phyloP scores from a whole-genome alignment of 768 basidiomycete genomes.

The Mycena olivaceomarginata region DNA sequence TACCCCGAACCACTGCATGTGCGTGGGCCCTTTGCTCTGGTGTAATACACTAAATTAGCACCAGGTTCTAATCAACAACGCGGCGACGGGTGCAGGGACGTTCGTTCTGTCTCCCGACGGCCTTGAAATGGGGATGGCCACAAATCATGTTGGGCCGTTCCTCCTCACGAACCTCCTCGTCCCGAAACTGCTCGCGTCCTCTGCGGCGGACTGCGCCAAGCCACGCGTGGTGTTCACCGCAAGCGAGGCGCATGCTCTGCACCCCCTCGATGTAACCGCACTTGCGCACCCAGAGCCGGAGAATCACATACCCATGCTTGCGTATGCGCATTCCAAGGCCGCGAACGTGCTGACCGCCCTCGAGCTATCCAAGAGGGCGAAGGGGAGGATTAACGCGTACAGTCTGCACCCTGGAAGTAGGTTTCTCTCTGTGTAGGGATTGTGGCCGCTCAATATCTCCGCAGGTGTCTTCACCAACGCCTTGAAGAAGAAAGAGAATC shows the following conservation, averaged over 20 bases:
- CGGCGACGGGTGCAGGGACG: no score
- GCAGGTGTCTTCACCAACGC: background rate
- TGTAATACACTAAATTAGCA: background rate
- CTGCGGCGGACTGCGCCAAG: background rate
- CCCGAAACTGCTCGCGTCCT: background rate
- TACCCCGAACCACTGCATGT: background rate
- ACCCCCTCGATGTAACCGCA: background rate
- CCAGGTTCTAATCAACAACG: background rate
- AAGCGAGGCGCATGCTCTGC: background rate
- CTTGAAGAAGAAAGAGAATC: background rate
- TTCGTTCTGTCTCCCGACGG: background rate
- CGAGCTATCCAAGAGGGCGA: no score
- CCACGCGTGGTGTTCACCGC: background rate
- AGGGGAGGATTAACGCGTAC: no score
- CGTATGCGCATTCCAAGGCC: background rate
- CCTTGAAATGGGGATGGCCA: background rate
- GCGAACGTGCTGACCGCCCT: background rate
- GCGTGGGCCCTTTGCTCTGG: background rate
- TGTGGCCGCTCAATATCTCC: background rate
- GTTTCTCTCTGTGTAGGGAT: background rate
- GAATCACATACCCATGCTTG: background rate
- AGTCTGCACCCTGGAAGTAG: background rate
- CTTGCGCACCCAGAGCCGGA: background rate
- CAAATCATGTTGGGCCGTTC: background rate
- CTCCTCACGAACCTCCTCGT: background rate